These are phyloP conservation scores for Rhizopogon salebrosus DNA, from an alignment of 768 basidiomycete genomes.

Conservation along the genomic window DNA sequence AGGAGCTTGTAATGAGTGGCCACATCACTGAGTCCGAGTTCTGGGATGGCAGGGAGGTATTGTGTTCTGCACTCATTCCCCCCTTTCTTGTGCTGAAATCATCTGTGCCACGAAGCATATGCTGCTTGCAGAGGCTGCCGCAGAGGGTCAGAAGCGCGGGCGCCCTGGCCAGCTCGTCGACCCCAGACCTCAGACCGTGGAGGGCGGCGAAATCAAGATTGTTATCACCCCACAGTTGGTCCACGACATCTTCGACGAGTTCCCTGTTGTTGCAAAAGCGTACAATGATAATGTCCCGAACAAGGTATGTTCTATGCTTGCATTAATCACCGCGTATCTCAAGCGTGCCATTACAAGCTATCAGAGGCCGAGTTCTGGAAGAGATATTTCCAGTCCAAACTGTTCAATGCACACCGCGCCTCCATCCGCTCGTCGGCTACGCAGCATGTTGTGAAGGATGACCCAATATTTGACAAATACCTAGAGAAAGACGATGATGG, in stretches of 20 bases:
- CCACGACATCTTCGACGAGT: conserved; percentile 96
- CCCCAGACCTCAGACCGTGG: conserved; percentile 79
- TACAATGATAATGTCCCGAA: conserved; percentile 90
- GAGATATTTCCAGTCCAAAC: conserved; percentile 92
- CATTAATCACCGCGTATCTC: conserved; percentile 6
- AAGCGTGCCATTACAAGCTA: conserved; percentile 44
- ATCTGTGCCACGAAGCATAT: conserved; percentile 49
- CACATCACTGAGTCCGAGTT: conserved; percentile 92
- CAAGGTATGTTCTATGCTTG: conserved; percentile 44
- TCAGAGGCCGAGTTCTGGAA: conserved; percentile 93
- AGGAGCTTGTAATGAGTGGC: conserved; percentile 79
- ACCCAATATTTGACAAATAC: conserved; percentile 93
- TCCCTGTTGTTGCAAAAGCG: conserved; percentile 89
- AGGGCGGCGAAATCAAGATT: conserved; percentile 83
- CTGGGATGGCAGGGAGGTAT: conserved; percentile 94
- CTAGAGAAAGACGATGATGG: conserved; percentile 95
- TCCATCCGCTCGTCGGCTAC: conserved; percentile 83
- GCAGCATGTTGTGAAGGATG: conserved; percentile 83
- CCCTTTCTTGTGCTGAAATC: conserved; percentile 17
- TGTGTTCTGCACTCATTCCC: conserved; percentile 11
- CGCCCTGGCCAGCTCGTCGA: conserved; percentile 83
- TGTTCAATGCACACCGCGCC: conserved; percentile 93
- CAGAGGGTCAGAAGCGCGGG: conserved; percentile 73
- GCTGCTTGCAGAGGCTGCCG: conserved; percentile 67
- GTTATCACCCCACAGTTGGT: conserved; percentile 88